Conservation (phyloP, 345 rosid species). For the Eutrema yunnanense region DNA sequence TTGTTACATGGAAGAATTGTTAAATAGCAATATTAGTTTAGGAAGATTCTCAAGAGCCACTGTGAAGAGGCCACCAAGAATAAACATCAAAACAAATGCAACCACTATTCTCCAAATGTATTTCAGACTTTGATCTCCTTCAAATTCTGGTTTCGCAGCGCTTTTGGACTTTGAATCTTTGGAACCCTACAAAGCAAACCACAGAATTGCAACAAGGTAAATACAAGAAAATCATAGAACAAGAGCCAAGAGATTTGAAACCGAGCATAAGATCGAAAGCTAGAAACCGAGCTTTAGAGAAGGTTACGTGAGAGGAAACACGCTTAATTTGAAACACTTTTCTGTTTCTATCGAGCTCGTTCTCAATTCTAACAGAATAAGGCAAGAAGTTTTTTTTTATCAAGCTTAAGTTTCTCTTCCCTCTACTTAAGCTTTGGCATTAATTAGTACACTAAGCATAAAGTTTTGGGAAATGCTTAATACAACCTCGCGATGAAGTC, state of each 20-base stretch:
- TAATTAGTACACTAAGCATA: too few species aligned
- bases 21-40: constrained; percentile 39
- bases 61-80: constrained; percentile 60
- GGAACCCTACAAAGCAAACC: constrained; percentile 31
- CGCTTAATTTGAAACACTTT: neutral
- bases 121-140: constrained; percentile 17
- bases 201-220: neutral
- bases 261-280: neutral
- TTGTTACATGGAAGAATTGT: constrained; percentile 34
- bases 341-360: neutral
- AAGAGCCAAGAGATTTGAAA: neutral
- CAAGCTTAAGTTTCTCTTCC: neutral
- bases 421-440: too few species aligned
- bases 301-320: neutral
- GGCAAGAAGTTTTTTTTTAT: neutral
- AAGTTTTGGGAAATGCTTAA: neutral
- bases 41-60: constrained; percentile 85
- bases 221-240: neutral
- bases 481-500: neutral
- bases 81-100: constrained; percentile 60
- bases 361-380: neutral
- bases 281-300: neutral
- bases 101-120: constrained; percentile 55
- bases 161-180: constrained; percentile 12
- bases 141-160: neutral